Percentiles rank a stretch among this genome's conserved stretches.
phyloP scores from a whole-genome alignment of 2,329 filamentous ascomycete genomes.

The Aspergillus eucalypticola region DNA sequence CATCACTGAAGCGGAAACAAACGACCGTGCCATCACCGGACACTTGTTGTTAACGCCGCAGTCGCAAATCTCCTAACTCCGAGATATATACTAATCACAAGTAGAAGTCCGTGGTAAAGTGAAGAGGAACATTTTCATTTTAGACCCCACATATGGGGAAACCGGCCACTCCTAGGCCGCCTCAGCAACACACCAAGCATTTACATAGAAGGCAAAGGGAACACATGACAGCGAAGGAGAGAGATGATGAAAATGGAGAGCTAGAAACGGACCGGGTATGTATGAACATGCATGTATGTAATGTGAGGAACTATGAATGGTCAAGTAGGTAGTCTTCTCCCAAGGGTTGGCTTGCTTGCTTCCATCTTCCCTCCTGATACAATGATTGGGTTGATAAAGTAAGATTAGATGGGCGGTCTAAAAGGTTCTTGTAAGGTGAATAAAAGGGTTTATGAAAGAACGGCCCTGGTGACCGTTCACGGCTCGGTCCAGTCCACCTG shows the following conservation, averaged over 20 bases:
- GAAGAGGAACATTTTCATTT: no score
- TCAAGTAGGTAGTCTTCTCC: background rate
- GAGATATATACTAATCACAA: background rate
- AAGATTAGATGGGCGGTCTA: background rate
- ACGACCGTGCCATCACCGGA: background rate
- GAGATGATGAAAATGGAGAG: background rate
- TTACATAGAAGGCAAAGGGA: slow-evolving; percentile 7
- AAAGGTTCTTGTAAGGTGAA: background rate
- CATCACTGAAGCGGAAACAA: background rate
- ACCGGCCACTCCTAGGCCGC: background rate
- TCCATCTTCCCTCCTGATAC: background rate
- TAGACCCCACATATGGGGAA: no score
- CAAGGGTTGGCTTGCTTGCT: background rate
- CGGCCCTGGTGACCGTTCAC: slow-evolving; percentile 14
- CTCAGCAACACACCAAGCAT: slow-evolving; percentile 6
- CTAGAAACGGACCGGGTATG: slow-evolving; percentile 7
- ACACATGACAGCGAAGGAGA: background rate
- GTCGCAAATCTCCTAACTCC: background rate
- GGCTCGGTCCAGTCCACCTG: slow-evolving; percentile 97
- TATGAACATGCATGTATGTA: slow-evolving; percentile 6
- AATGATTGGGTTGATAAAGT: background rate
- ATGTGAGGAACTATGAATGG: slow-evolving; percentile 1
- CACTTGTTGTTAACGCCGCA: slow-evolving; percentile 7
- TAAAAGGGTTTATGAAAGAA: background rate
- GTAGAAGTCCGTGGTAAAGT: no score